Percentiles rank a stretch among this genome's conserved stretches.
Evolutionary conservation across 179 eudicot genomes (phyloP).

Genomic region (Carnegiea gigantea): DNA sequence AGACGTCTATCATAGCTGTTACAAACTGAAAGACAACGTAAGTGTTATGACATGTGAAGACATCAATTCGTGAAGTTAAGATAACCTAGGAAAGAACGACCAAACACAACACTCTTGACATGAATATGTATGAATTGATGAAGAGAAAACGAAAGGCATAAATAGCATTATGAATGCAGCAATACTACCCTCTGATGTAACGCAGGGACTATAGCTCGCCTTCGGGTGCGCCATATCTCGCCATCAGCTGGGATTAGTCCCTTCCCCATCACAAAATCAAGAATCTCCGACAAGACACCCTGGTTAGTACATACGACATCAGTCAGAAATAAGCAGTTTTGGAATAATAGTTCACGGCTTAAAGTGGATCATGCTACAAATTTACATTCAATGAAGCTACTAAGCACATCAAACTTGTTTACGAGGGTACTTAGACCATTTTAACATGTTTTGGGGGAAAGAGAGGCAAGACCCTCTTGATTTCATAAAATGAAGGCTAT

Average conservation of each 20-base stretch:
- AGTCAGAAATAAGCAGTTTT: not conserved
- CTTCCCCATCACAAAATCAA: constrained; percentile 98
- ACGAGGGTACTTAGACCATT: no score
- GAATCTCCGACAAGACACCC: constrained; percentile 93
- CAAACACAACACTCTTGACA: not conserved
- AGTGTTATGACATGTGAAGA: constrained; percentile 4
- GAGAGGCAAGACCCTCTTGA: no score
- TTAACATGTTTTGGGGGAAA: no score
- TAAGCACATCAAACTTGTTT: no score
- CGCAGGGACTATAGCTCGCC: constrained; percentile 97
- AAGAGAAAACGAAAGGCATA: not conserved
- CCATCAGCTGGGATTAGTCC: constrained; percentile 99
- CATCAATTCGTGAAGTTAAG: constrained; percentile 2
- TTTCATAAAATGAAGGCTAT: not conserved
- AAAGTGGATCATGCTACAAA: not conserved
- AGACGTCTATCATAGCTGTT: constrained; percentile 82
- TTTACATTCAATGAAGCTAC: not conserved
- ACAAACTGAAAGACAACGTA: constrained; percentile 60
- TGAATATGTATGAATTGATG: not conserved
- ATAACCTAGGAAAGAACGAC: not conserved
- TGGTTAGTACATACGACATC: constrained; percentile 25
- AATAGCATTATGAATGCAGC: constrained; percentile 10
- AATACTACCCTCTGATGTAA: constrained; percentile 79
- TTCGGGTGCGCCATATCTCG: constrained; percentile 90
- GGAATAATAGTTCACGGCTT: not conserved